Evolutionary conservation across 768 basidiomycete species (phyloP), one percentile per base, ranked within the genome.

Genomic region (Phylloporus scabripes): DNA sequence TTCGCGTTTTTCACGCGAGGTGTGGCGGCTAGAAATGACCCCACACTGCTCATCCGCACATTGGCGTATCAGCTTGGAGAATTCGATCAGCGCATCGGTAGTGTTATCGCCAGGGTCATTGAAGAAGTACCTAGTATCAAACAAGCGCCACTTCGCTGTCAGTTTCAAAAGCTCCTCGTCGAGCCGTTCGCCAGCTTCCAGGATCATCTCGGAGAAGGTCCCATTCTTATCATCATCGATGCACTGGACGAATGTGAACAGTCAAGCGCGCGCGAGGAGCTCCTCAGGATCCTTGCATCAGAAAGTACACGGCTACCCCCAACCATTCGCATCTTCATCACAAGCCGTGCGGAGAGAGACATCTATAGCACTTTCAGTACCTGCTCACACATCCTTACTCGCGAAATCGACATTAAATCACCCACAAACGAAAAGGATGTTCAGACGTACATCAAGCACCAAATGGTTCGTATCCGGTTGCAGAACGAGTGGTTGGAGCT

Each of bases 1-100:
- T 71, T 68, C 43, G 28, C 55, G 4, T 68, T 72, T 69, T 71
- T 72, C 55, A 58, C 64, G 15, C 63, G 71, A 8, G 59, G 63
- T 11, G 42, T 69, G 5, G 58, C 56, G 3, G 52, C 60, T 42
- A 56, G 66, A 8, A 66, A 58, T 7, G 62, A 72, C 20, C 60
- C 70, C 7, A 40, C 58, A 1, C 7, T 53, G 18, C 61, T 71
- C 44, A 58, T 71, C 32, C 60, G 68, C 31, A 72, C 70, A 24
- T 49, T 71, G 29, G 70, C 70, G 0, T 63, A 63, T 42, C 70
- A 70, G 12, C 62, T 72, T 5, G 65, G 55, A 1, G 57, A 58
- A 18, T 71, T 68, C 34, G 65, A 70, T 28, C 45, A 45, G 23
- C 68, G 66, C 11, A 58, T 68, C 12, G 60, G 60, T 15, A 53